A percentile compares a stretch with the other conserved stretches of the same genome.
These are phyloP conservation scores for Xylaria sp. DNA, from an alignment of 2,329 filamentous ascomycete genomes.

Conservation along the genomic window DNA sequence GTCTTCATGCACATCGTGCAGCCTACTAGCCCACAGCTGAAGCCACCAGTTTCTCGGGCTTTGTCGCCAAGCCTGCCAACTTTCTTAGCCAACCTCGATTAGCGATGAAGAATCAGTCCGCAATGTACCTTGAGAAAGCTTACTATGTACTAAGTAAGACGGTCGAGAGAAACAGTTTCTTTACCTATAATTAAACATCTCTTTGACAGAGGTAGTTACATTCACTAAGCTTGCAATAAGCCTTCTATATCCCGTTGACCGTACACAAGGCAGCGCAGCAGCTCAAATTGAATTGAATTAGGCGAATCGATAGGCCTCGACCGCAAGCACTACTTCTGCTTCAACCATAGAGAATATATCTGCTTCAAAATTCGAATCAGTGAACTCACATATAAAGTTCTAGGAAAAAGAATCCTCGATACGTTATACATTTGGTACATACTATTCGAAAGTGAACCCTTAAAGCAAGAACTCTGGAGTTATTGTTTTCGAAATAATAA, in stretches of 20 bases:
- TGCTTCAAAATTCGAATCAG: background rate
- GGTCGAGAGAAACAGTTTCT: background rate
- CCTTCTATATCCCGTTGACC: too few species aligned
- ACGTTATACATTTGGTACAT: background rate
- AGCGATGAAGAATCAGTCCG: background rate
- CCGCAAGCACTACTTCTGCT: too few species aligned
- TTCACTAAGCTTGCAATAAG: background rate
- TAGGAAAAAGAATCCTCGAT: background rate
- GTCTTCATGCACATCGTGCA: conserved; percentile 26
- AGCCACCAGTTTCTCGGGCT: conserved; percentile 33
- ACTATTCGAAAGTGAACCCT: background rate
- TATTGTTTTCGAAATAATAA: background rate
- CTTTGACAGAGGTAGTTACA: too few species aligned
- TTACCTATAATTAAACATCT: too few species aligned
- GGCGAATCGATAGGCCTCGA: too few species aligned
- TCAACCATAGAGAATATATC: too few species aligned
- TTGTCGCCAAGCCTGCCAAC: conserved; percentile 38
- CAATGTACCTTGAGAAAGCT: too few species aligned
- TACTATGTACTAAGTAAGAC: background rate
- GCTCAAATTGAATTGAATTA: too few species aligned
- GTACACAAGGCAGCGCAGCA: too few species aligned
- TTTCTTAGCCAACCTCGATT: background rate
- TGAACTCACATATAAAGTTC: background rate
- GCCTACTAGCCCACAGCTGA: conserved; percentile 28
- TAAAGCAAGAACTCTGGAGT: background rate